These are phyloP conservation scores for Stephania japonica DNA, from an alignment of 164 flowering plant genomes.

Conservation along the genomic window DNA sequence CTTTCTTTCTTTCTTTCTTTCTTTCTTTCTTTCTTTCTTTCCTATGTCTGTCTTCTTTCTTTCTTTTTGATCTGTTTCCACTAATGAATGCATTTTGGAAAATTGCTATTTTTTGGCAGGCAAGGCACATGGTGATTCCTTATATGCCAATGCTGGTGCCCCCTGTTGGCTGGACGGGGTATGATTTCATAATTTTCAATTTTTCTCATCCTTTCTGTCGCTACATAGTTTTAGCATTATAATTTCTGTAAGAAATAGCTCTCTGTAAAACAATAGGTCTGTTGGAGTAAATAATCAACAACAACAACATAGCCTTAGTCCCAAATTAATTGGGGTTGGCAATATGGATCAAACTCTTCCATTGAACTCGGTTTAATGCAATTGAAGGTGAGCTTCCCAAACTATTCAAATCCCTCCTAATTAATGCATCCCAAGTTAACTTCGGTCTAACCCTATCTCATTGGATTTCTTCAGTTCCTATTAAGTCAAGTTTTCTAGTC, in stretches of 20 bases:
- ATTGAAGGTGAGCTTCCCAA: too few species aligned
- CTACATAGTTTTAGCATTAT: background rate
- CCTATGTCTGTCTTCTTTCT: too few species aligned
- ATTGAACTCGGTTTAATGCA: too few species aligned
- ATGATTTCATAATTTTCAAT: constrained; percentile 14
- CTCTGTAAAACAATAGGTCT: background rate
- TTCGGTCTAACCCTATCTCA: too few species aligned
- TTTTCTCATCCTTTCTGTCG: background rate
- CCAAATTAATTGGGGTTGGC: too few species aligned
- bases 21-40: background rate
- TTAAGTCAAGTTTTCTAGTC: too few species aligned
- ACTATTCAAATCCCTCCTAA: too few species aligned
- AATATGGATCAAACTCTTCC: too few species aligned
- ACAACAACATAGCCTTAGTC: too few species aligned
- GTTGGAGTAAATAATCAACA: too few species aligned
- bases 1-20: background rate
- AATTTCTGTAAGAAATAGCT: background rate
- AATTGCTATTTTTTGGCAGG: constrained; percentile 28
- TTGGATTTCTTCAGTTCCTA: too few species aligned
- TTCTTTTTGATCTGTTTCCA: background rate
- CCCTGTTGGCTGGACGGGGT: constrained; percentile 57
- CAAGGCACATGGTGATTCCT: constrained; percentile 65
- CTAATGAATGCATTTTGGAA: background rate
- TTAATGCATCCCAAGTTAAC: too few species aligned
- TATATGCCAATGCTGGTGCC: constrained; percentile 74